phyloP scores from a whole-genome alignment of 305 asterid genomes.

The Fraxinus dipetala region DNA sequence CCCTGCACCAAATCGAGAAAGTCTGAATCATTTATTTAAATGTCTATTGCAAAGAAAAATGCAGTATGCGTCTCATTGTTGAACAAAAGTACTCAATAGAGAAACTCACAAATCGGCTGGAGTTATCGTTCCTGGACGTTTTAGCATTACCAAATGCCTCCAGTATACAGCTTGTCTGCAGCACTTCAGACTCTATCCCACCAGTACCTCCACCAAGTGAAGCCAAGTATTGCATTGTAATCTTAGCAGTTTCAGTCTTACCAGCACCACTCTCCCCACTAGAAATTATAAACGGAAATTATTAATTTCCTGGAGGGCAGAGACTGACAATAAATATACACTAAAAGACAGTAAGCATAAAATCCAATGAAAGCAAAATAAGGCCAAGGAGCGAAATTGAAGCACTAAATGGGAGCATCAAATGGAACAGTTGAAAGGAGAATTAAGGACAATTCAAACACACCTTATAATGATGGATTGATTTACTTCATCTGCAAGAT shows the following conservation, averaged over 20 bases:
- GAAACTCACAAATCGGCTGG: conserved; percentile 93
- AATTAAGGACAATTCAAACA: conserved; percentile 27
- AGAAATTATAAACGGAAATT: conserved; percentile 30
- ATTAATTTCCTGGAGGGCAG: conserved; percentile 3
- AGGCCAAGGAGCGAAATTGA: conserved; percentile 14
- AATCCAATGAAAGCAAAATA: neutral
- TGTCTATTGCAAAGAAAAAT: conserved; percentile 15
- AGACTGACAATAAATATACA: neutral
- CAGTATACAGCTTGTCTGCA: conserved; percentile 73
- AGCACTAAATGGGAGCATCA: conserved; percentile 20
- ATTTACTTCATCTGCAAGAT: conserved; percentile 62
- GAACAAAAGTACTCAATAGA: conserved; percentile 21
- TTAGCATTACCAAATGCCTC: conserved; percentile 98
- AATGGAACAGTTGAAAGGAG: conserved; percentile 14
- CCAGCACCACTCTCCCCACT: conserved; percentile 99
- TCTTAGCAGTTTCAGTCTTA: conserved; percentile 91
- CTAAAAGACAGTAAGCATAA: conserved; percentile 8
- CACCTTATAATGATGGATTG: conserved; percentile 95
- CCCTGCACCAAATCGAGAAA: conserved; percentile 58
- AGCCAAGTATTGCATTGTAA: conserved; percentile 78
- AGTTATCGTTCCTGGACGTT: conserved; percentile 70
- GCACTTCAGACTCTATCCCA: conserved; percentile 65
- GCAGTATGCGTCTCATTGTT: neutral
- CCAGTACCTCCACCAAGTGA: conserved; percentile 61
- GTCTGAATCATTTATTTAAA: conserved; percentile 12